phyloP scores from a whole-genome alignment of 169 alveolate genomes.

The Toxoplasma gondii region DNA sequence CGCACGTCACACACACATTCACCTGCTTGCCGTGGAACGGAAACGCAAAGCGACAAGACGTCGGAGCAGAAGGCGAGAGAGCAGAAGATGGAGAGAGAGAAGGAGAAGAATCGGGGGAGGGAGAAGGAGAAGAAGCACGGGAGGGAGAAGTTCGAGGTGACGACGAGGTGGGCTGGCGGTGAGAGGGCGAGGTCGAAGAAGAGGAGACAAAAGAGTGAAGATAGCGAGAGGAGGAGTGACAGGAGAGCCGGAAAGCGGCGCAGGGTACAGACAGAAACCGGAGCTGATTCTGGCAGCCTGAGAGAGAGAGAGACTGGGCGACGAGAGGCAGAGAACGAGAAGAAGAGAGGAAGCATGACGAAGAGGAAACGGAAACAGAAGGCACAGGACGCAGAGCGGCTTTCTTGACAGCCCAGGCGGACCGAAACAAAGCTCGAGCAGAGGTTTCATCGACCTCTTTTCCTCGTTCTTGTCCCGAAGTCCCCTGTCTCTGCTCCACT shows the following conservation, averaged over 20 bases:
- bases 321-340: background rate
- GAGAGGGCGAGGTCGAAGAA: background rate
- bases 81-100: background rate
- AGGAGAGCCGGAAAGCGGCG: background rate
- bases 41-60: conserved; percentile 1
- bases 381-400: no score
- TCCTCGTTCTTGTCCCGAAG: no score
- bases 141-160: background rate
- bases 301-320: background rate
- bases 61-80: background rate
- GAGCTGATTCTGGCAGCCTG: no score
- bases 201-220: conserved; percentile 2
- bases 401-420: no score
- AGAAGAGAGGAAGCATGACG: no score
- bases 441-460: no score
- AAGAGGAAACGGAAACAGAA: no score
- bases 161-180: background rate
- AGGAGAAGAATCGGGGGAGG: background rate
- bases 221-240: background rate
- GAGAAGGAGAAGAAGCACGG: background rate
- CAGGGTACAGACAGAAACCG: background rate
- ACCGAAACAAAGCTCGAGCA: no score
- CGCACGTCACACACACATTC: background rate
- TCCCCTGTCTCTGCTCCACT: no score
- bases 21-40: background rate